Conservation (phyloP, 2,329 filamentous ascomycete genomes). For the Microthyrium microscopicum region DNA sequence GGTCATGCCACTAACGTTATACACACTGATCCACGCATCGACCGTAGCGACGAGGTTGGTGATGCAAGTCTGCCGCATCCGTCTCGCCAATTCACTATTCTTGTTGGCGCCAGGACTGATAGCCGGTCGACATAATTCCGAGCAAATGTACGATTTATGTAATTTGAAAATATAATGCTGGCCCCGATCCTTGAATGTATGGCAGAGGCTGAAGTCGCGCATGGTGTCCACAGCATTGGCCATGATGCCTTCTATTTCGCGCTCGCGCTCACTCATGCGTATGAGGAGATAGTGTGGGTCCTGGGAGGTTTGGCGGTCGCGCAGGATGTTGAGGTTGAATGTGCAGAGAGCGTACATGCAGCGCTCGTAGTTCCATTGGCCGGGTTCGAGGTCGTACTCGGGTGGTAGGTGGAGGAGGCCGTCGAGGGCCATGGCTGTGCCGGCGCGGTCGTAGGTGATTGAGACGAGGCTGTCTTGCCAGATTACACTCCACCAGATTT, state of each 20-base stretch:
- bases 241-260: constrained; percentile 40
- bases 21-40: constrained; percentile 43
- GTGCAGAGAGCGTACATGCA: constrained; percentile 39
- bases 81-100: constrained; percentile 25
- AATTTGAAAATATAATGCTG: constrained; percentile 44
- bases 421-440: constrained; percentile 36
- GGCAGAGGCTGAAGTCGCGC: constrained; percentile 34
- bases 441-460: constrained; percentile 44
- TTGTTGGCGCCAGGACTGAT: constrained; percentile 35
- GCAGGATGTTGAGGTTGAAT: constrained; percentile 43
- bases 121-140: constrained; percentile 44
- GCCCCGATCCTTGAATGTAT: constrained; percentile 34
- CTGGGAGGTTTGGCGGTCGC: constrained; percentile 37
- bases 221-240: constrained; percentile 40
- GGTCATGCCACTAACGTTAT: constrained; percentile 31
- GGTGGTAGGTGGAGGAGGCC: constrained; percentile 27
- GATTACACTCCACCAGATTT: constrained; percentile 41
- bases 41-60: constrained; percentile 39
- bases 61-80: constrained; percentile 37
- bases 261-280: constrained; percentile 38
- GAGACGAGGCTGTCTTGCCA: constrained; percentile 50
- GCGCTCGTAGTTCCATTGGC: constrained; percentile 39
- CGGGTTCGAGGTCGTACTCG: constrained; percentile 26
- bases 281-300: constrained; percentile 35
- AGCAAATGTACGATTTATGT: constrained; percentile 45